A percentile compares a stretch with the other conserved stretches of the same genome.
phyloP scores from a whole-genome alignment of 1,139 yeast species.

The Nakaseomyces glabratus region DNA sequence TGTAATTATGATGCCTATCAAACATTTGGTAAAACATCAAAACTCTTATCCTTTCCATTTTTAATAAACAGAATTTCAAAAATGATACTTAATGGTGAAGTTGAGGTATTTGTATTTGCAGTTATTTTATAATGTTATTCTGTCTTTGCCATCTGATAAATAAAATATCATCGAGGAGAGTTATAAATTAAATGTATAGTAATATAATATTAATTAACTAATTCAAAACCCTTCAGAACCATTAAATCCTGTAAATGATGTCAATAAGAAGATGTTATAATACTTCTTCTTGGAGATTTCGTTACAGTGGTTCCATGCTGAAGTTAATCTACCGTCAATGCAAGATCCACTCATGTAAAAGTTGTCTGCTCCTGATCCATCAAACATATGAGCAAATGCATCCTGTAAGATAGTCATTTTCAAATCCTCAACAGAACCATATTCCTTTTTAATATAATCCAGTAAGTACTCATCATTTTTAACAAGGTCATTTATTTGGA shows the following conservation, averaged over 20 bases:
- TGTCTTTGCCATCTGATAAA: too few species aligned
- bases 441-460: constrained; percentile 47
- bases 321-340: constrained; percentile 67
- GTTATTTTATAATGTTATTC: too few species aligned
- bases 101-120: too few species aligned
- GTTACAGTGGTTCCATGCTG: constrained; percentile 76
- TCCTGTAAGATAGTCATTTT: constrained; percentile 49
- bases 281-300: constrained; percentile 54
- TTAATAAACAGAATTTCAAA: too few species aligned
- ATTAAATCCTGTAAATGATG: constrained; percentile 72
- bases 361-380: constrained; percentile 71
- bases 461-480: constrained; percentile 41
- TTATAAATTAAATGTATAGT: too few species aligned
- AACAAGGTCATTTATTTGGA: constrained; percentile 42
- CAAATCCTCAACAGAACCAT: constrained; percentile 43
- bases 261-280: constrained; percentile 50
- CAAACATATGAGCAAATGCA: constrained; percentile 67
- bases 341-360: constrained; percentile 73
- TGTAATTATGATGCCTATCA: too few species aligned
- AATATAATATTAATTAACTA: neutral
- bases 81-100: too few species aligned
- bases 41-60: too few species aligned
- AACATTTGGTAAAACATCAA: too few species aligned
- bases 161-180: too few species aligned
- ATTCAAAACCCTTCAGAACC: constrained; percentile 47